Evolutionary conservation across 257 asterid species (phyloP).

Genomic region (Schizonepeta tenuifolia): DNA sequence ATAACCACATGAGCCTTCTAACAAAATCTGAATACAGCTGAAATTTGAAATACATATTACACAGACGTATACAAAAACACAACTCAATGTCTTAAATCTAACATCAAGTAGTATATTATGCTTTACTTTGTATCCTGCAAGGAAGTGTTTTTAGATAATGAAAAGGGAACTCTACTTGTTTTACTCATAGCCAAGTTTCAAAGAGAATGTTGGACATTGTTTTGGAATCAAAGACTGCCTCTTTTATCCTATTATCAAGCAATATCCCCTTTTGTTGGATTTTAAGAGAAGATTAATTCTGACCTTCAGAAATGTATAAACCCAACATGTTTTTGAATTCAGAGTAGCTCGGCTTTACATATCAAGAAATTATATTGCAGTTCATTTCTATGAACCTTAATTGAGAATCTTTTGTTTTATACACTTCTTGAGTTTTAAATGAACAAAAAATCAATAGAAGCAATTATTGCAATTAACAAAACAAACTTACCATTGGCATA

Average conservation of each 20-base stretch:
- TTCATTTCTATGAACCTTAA: background rate
- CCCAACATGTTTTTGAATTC: background rate
- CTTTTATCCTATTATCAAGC: slow-evolving; percentile 3
- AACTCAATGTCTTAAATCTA: slow-evolving; percentile 13
- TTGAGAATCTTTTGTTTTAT: background rate
- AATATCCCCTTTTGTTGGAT: background rate
- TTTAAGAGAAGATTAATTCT: background rate
- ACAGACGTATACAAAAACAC: slow-evolving; percentile 19
- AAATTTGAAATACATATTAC: slow-evolving; percentile 12
- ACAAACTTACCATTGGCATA: slow-evolving; percentile 57
- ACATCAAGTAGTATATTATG: background rate
- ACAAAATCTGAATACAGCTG: background rate
- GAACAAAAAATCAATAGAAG: slow-evolving; percentile 7
- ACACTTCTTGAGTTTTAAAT: background rate
- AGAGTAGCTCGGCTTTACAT: background rate
- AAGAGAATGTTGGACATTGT: background rate
- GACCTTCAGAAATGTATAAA: background rate
- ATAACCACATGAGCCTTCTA: slow-evolving; percentile 14
- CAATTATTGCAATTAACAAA: background rate
- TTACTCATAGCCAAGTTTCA: background rate
- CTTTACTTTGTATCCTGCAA: background rate
- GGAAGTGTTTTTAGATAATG: background rate
- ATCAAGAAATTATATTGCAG: background rate
- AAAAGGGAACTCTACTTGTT: background rate
- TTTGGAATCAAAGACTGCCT: background rate